Evolutionary conservation across 768 basidiomycete species (phyloP).

Genomic region (Scleroderma citrinum): DNA sequence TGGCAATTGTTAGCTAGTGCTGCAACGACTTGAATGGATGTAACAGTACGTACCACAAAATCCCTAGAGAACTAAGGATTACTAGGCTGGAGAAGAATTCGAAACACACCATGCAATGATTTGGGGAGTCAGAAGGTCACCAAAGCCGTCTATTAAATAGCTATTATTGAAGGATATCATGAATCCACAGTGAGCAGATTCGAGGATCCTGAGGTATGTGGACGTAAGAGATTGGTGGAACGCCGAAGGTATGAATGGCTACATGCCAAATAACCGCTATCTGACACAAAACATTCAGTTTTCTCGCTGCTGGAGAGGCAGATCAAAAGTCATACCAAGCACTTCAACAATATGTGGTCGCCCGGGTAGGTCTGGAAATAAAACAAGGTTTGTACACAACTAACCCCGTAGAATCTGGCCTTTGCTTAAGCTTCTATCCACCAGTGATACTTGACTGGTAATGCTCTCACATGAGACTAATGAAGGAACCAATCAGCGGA

Average conservation of each 20-base stretch:
- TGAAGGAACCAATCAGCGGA: neutral
- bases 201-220: neutral
- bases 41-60: neutral
- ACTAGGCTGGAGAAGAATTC: neutral
- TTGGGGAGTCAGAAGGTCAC: no score
- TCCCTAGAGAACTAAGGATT: neutral
- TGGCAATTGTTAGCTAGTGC: neutral
- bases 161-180: neutral
- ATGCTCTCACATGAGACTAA: no score
- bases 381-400: conserved; percentile 6
- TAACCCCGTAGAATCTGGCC: conserved; percentile 6
- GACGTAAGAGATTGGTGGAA: no score
- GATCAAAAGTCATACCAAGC: neutral
- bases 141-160: neutral
- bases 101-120: neutral
- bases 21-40: neutral
- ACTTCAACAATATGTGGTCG: conserved; percentile 3
- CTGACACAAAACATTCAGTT: neutral
- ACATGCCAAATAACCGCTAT: conserved; percentile 1
- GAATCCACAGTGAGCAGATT: neutral
- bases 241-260: neutral
- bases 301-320: neutral
- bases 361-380: conserved; percentile 6
- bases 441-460: no score
- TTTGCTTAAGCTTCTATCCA: no score